These are phyloP conservation scores for Paecilomyces niveus DNA, from an alignment of 2,329 filamentous ascomycete species.

Conservation along the genomic window DNA sequence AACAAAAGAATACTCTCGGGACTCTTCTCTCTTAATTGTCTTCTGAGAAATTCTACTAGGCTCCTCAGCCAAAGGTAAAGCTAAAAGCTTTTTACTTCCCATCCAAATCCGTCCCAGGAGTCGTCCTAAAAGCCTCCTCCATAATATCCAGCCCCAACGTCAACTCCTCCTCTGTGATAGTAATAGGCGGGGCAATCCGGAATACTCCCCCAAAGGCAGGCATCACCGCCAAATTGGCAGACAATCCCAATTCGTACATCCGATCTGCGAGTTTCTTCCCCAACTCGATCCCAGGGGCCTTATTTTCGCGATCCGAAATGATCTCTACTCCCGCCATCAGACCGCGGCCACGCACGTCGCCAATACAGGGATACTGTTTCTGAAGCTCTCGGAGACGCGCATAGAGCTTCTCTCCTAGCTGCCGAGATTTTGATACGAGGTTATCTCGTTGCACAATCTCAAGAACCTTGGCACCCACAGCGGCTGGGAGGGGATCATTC, in stretches of 20 bases:
- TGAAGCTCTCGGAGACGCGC: conserved; percentile 41
- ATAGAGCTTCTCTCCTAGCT: conserved; percentile 42
- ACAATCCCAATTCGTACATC: conserved; percentile 45
- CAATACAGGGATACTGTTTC: conserved; percentile 53
- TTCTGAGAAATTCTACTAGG: not conserved
- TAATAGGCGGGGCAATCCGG: conserved; percentile 52
- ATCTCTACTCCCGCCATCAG: conserved; percentile 46
- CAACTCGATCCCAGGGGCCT: conserved; percentile 38
- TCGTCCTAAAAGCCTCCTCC: conserved; percentile 23
- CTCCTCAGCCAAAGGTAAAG: not conserved
- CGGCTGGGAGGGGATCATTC: conserved; percentile 55
- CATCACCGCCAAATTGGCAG: conserved; percentile 46
- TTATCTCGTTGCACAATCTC: conserved; percentile 54
- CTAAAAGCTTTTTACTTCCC: not conserved
- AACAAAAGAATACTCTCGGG: no score
- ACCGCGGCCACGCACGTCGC: conserved; percentile 54
- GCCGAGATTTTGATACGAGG: conserved; percentile 41
- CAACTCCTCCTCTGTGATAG: conserved; percentile 42
- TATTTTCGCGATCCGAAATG: conserved; percentile 26
- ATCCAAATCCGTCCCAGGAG: conserved; percentile 36
- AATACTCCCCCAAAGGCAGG: conserved; percentile 48
- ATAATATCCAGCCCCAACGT: conserved; percentile 45
- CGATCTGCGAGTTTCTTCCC: conserved; percentile 38
- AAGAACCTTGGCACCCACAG: conserved; percentile 55
- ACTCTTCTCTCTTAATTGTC: not conserved